Evolutionary conservation across 768 basidiomycete species (phyloP).

Genomic region (Boletus rex-veris): DNA sequence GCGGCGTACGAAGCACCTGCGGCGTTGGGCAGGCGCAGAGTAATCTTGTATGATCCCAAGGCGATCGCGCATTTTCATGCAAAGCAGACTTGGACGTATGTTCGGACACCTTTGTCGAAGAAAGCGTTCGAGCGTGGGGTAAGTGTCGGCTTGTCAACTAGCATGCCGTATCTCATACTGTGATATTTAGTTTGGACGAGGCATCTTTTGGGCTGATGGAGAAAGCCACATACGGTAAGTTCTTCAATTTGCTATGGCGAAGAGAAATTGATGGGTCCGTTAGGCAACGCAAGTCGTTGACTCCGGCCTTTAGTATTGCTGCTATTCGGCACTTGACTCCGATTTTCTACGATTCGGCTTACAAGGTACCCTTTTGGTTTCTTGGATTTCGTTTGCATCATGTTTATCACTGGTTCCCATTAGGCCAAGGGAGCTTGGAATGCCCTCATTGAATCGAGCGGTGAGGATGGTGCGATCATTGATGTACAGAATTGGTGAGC

Average conservation of each 20-base stretch:
- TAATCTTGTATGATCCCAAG: slow-evolving; percentile 41
- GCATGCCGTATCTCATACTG: neutral
- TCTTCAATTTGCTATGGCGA: neutral
- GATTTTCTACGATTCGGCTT: slow-evolving; percentile 28
- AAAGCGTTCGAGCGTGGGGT: slow-evolving; percentile 31
- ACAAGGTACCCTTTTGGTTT: slow-evolving; percentile 15
- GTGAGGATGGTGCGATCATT: slow-evolving; percentile 25
- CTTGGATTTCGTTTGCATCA: neutral
- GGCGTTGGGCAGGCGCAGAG: slow-evolving; percentile 6
- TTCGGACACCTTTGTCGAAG: slow-evolving; percentile 35
- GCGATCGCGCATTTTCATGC: slow-evolving; percentile 12
- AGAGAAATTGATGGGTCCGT: neutral
- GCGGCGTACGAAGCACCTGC: slow-evolving; percentile 8
- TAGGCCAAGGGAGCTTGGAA: slow-evolving; percentile 34
- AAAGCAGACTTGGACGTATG: slow-evolving; percentile 33
- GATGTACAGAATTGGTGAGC: slow-evolving; percentile 37
- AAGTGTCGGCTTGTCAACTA: neutral
- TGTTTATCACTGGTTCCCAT: neutral
- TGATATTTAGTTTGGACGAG: slow-evolving; percentile 23
- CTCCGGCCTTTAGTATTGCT: slow-evolving; percentile 25
- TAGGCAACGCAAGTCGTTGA: slow-evolving; percentile 27
- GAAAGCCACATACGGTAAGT: slow-evolving; percentile 43
- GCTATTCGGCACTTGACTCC: slow-evolving; percentile 21
- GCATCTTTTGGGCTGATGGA: slow-evolving; percentile 32
- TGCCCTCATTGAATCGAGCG: slow-evolving; percentile 20